Evolutionary conservation across 345 rosid genomes (phyloP), one percentile per base, ranked within the genome.

Genomic region (Rubroshorea leprosula): DNA sequence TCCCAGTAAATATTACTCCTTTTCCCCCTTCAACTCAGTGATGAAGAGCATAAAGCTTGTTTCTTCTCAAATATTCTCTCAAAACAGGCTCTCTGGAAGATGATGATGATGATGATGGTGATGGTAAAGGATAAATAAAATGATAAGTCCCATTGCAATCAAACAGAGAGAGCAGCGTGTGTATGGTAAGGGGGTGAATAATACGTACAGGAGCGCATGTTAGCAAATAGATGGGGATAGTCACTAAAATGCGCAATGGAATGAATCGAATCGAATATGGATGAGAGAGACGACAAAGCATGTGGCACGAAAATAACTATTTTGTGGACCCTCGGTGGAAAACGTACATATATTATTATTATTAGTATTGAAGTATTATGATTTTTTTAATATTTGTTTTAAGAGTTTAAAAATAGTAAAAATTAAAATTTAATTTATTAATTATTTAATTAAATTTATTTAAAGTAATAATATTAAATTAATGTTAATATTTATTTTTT

Each of bases 231-330:
- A 0, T 0, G 0, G 1, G 0, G 0, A 3, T 20, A 1, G 0
- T 10, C 13, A 17, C 75, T 79, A 68, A 35, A 47, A 26, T 68
- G 19, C 55, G 17, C 71, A 0, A 0, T 0, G 25, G 38, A 52
- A 29, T n/a, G n/a, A n/a, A n/a, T n/a, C n/a, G n/a, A n/a, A n/a
- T n/a, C n/a, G 55, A 31, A 0, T 1, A 5, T 39, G 55, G 43
- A 69, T 39, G 62, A 54, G 12, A 31, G 29, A 60, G 27, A 52
- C 58, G 62, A 35, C 63, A 59, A 59, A 31, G 15, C 29, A 15
- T 6, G 31, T 24, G 44, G 69, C 77, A 75, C 62, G 75, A 73
- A 73, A 72, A 62, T 49, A 70, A 74, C 76, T 72, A 68, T 64
- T 53, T 24, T 60, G 70, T 74, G 80, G 53, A 75, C 68, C 67